These are phyloP conservation scores for Bremia lactucae DNA, from an alignment of 352 stramenopile genomes.

Conservation along the genomic window DNA sequence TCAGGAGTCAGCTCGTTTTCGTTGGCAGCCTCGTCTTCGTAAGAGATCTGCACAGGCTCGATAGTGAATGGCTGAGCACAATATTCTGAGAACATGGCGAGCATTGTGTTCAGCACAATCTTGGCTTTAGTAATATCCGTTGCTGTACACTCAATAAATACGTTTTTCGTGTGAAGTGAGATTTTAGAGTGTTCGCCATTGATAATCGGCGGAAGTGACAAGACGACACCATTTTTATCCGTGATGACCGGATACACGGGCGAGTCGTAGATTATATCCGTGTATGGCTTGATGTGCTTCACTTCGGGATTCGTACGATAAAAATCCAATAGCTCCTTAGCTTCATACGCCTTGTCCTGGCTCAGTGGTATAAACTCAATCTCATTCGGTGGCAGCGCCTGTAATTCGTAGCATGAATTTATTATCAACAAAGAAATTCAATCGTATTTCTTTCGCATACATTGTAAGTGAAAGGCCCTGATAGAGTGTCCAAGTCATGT, in stretches of 20 bases:
- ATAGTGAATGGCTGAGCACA: conserved; percentile 93
- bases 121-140: conserved; percentile 99
- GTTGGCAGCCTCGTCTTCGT: conserved; percentile 81
- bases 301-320: conserved; percentile 90
- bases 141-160: conserved; percentile 99
- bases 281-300: conserved; percentile 99
- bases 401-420: neutral
- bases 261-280: conserved; percentile 98
- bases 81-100: conserved; percentile 99
- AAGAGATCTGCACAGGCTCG: conserved; percentile 95
- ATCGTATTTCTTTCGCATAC: conserved; percentile 20
- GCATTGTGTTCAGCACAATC: conserved; percentile 98
- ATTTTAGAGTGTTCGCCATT: conserved; percentile 97
- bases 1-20: conserved; percentile 85
- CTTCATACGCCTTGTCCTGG: conserved; percentile 86
- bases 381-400: conserved; percentile 87
- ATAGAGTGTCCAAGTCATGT: conserved; percentile 95
- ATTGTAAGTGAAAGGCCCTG: conserved; percentile 90
- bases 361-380: conserved; percentile 97
- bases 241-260: conserved; percentile 96
- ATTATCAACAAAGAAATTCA: neutral
- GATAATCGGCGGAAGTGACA: conserved; percentile 99
- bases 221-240: conserved; percentile 91
- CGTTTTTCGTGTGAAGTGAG: conserved; percentile 94
- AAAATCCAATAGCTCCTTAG: conserved; percentile 90